Evolutionary conservation across 148 eudicot species (phyloP).

Genomic region (Salicornia ramosissima): DNA sequence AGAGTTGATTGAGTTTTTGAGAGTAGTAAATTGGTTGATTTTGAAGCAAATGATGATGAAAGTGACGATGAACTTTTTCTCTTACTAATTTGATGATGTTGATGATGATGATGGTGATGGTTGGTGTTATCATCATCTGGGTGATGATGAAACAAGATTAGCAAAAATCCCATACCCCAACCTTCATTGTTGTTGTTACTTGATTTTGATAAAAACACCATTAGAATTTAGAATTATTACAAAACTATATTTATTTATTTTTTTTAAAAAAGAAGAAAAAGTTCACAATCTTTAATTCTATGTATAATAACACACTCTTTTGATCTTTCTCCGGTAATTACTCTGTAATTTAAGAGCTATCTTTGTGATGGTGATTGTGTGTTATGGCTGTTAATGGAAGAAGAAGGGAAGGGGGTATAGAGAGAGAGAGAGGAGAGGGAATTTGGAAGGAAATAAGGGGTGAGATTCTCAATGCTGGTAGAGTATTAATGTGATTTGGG

Average conservation of each 20-base stretch:
- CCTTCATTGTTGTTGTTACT: constrained; percentile 22
- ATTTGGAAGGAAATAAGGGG: background rate
- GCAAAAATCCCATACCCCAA: constrained; percentile 50
- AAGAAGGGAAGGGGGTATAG: background rate
- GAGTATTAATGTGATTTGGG: constrained; percentile 21
- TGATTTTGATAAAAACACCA: constrained; percentile 27
- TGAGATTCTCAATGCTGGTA: constrained; percentile 17
- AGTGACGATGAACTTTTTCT: constrained; percentile 14
- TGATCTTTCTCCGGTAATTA: background rate
- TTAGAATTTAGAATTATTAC: background rate
- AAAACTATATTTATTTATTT: background rate
- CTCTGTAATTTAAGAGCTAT: background rate
- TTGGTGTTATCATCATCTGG: constrained; percentile 8
- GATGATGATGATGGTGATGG: background rate
- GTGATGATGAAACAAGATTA: constrained; percentile 47
- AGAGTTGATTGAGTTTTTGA: constrained; percentile 61
- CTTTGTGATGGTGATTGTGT: background rate
- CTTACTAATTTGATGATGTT: background rate
- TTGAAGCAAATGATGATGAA: constrained; percentile 13
- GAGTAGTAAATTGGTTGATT: constrained; percentile 26
- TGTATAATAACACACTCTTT: background rate
- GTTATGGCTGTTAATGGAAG: too few species aligned
- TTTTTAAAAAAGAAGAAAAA: background rate
- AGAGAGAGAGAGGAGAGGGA: background rate
- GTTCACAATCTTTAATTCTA: constrained; percentile 12